phyloP scores from a whole-genome alignment of 495 filamentous ascomycete genomes.

The Massariosphaeria phaeospora region DNA sequence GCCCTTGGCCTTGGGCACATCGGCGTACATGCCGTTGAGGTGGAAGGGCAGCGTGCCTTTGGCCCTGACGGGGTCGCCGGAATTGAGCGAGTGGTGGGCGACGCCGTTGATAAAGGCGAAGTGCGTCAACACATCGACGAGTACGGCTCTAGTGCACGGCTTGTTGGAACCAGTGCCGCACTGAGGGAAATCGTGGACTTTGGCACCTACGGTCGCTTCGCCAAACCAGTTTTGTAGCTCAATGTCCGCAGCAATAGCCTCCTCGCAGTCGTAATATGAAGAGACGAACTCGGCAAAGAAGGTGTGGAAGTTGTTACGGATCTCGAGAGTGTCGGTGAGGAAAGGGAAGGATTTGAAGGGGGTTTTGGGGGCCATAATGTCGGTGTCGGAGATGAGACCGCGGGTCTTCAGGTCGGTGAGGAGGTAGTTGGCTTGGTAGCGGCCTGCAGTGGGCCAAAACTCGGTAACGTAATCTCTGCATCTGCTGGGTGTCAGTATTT shows the following conservation, averaged over 20 bases:
- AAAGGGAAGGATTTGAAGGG: not conserved
- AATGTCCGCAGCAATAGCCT: not conserved
- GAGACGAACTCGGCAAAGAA: not conserved
- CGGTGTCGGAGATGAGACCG: not conserved
- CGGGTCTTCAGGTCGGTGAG: not conserved
- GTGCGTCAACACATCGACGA: not conserved
- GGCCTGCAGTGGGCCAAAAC: too few relatives aligned
- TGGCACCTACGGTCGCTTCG: not conserved
- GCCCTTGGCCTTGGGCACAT: not conserved
- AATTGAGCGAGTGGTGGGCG: not conserved
- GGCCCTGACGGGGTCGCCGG: not conserved
- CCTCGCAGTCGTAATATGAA: not conserved
- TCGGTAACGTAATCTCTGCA: too few relatives aligned
- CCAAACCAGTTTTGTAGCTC: not conserved
- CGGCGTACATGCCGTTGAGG: not conserved
- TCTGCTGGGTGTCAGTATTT: too few relatives aligned
- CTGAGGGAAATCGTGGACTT: conserved; percentile 1
- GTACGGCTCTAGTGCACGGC: not conserved
- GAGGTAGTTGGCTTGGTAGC: not conserved
- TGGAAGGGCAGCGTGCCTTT: not conserved
- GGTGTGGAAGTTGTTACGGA: not conserved
- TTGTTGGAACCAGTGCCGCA: too few relatives aligned
- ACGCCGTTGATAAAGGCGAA: not conserved
- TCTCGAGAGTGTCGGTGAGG: not conserved
- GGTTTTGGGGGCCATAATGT: not conserved